phyloP scores from a whole-genome alignment of 139 green algal species.

The Haematococcus lacustris region DNA sequence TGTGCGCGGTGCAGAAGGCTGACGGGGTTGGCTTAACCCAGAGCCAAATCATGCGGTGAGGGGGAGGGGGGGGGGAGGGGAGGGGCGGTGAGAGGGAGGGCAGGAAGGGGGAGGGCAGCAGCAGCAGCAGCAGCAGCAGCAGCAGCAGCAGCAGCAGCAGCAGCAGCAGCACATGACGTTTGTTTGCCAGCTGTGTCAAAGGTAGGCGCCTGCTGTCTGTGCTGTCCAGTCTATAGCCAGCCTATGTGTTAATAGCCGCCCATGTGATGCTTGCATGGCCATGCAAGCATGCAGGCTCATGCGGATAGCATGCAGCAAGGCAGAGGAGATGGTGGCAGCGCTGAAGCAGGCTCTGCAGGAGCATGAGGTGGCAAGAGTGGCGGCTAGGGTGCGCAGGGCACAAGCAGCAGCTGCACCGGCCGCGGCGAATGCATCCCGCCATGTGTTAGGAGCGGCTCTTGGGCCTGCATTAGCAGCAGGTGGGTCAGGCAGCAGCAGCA shows the following conservation, averaged over 20 bases:
- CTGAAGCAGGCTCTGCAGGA: conserved; percentile 46
- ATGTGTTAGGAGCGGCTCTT: no score
- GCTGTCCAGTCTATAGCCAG: neutral
- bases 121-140: neutral
- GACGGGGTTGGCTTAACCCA: conserved; percentile 47
- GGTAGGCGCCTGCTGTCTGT: neutral
- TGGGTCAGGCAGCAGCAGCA: no score
- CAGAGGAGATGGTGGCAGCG: conserved; percentile 29
- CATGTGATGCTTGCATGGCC: neutral
- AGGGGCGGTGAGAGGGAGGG: neutral
- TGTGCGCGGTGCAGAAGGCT: conserved; percentile 76
- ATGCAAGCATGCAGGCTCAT: neutral
- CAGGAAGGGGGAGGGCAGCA: neutral
- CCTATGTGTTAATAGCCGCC: neutral
- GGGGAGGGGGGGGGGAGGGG: neutral
- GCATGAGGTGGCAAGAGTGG: conserved; percentile 48
- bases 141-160: neutral
- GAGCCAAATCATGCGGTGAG: conserved; percentile 10
- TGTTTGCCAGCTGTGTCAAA: neutral
- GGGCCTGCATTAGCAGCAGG: no score
- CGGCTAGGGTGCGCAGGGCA: conserved; percentile 35
- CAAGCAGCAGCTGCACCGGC: no score
- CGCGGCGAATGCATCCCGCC: no score
- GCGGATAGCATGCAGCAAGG: conserved; percentile 2
- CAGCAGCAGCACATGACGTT: neutral